Percentiles rank a stretch among this genome's conserved stretches.
These are phyloP conservation scores for Limonium bicolor DNA, from an alignment of 148 eudicot genomes.

Conservation along the genomic window DNA sequence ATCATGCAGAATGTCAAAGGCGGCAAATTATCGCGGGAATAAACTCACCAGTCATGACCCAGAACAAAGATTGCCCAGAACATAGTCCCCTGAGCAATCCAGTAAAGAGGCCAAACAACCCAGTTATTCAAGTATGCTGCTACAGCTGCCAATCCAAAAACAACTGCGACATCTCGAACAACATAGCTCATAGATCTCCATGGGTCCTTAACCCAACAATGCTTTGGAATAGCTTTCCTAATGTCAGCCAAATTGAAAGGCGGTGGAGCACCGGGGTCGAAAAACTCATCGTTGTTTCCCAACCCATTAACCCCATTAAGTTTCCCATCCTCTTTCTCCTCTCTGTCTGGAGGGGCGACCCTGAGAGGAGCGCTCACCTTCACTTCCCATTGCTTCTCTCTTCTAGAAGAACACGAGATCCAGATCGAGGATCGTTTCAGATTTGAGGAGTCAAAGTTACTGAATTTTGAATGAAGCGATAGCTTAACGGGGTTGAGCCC, in stretches of 20 bases:
- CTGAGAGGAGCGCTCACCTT: constrained; percentile 46
- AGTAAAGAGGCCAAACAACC: constrained; percentile 68
- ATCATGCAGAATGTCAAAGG: not conserved
- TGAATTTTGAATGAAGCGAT: constrained; percentile 10
- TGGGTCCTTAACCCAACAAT: constrained; percentile 73
- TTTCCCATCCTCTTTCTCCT: constrained; percentile 3
- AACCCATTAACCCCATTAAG: constrained; percentile 6
- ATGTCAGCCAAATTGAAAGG: constrained; percentile 45
- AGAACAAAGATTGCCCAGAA: constrained; percentile 88
- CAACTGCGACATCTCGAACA: constrained; percentile 46
- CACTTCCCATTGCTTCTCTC: constrained; percentile 34
- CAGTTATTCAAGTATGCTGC: constrained; percentile 40
- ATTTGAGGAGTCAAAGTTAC: not conserved
- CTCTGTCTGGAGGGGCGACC: constrained; percentile 14
- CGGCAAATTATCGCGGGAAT: not conserved
- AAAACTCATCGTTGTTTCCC: constrained; percentile 9
- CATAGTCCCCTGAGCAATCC: constrained; percentile 78
- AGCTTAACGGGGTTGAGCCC: constrained; percentile 2
- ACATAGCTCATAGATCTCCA: constrained; percentile 71
- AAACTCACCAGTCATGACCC: constrained; percentile 66
- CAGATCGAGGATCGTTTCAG: not conserved
- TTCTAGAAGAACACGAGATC: constrained; percentile 3
- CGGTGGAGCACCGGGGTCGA: constrained; percentile 42
- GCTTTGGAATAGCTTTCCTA: constrained; percentile 56
- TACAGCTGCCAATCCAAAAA: constrained; percentile 45